Percentiles rank a stretch among this genome's conserved stretches.
Evolutionary conservation across 768 basidiomycete species (phyloP).

Genomic region (Pisolithus marmoratus): DNA sequence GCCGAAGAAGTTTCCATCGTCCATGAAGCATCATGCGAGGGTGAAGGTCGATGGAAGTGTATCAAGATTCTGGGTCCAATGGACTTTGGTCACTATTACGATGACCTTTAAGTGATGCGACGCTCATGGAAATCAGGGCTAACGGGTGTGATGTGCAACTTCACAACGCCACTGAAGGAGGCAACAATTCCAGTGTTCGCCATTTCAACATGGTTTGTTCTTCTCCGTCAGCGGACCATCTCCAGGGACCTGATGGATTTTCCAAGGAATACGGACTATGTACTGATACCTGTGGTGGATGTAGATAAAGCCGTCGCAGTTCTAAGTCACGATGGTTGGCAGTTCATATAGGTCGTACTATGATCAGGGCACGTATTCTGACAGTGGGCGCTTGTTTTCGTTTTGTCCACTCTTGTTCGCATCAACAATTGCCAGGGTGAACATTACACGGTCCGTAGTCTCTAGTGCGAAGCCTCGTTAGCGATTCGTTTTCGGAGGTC

Average conservation of each 20-base stretch:
- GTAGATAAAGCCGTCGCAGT: slow-evolving; percentile 35
- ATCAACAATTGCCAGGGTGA: no score
- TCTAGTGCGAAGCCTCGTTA: no score
- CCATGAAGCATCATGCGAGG: slow-evolving; percentile 35
- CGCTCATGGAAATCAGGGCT: slow-evolving; percentile 31
- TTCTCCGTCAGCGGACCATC: not conserved
- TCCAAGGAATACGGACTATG: slow-evolving; percentile 61
- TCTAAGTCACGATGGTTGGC: slow-evolving; percentile 49
- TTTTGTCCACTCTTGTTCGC: no score
- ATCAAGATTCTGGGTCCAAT: slow-evolving; percentile 63
- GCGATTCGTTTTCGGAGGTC: no score
- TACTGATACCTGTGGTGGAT: slow-evolving; percentile 47
- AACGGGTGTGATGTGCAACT: slow-evolving; percentile 50
- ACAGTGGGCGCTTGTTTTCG: no score
- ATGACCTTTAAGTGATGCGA: not conserved
- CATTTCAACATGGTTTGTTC: slow-evolving; percentile 54
- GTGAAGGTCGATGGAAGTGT: slow-evolving; percentile 47
- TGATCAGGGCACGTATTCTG: no score
- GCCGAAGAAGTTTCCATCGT: slow-evolving; percentile 58
- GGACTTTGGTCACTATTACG: slow-evolving; percentile 46
- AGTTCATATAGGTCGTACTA: slow-evolving; percentile 7
- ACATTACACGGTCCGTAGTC: no score
- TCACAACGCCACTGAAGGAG: slow-evolving; percentile 48
- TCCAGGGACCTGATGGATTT: not conserved
- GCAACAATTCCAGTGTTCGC: slow-evolving; percentile 53